A percentile compares a stretch with the other conserved stretches of the same genome.
phyloP scores from a whole-genome alignment of 805 yeast genomes.

The Candida mattraensis region DNA sequence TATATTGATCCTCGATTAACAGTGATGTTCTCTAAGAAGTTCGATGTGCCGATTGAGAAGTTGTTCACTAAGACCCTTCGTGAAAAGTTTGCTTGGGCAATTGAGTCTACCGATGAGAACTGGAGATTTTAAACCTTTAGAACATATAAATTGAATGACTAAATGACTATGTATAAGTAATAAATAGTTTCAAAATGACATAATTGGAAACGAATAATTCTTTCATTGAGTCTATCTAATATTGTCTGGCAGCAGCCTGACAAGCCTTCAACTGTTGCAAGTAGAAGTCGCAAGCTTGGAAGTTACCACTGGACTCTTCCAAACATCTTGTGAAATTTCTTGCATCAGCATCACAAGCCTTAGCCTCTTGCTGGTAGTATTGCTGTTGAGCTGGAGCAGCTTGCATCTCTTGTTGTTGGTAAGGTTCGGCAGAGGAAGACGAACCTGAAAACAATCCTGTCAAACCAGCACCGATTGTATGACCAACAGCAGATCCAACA shows the following conservation, averaged over 20 bases:
- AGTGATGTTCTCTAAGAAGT: conserved; percentile 84
- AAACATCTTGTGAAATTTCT: conserved; percentile 93
- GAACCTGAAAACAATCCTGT: conserved; percentile 87
- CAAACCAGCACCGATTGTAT: conserved; percentile 93
- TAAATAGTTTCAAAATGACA: neutral
- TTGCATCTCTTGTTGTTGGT: conserved; percentile 36
- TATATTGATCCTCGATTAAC: conserved; percentile 93
- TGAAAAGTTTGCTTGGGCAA: conserved; percentile 95
- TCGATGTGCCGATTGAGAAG: conserved; percentile 86
- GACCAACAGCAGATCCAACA: conserved; percentile 96
- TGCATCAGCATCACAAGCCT: conserved; percentile 88
- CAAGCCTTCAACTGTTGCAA: conserved; percentile 97
- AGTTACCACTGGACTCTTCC: conserved; percentile 90
- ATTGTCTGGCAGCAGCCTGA: conserved; percentile 87
- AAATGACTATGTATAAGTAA: conserved; percentile 16
- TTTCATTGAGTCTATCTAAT: conserved; percentile 43
- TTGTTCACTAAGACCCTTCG: conserved; percentile 86
- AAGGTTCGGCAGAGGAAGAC: conserved; percentile 42
- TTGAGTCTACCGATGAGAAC: conserved; percentile 81
- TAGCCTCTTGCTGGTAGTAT: conserved; percentile 45
- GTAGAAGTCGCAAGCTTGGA: conserved; percentile 96
- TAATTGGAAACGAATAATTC: neutral
- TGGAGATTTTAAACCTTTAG: conserved; percentile 66
- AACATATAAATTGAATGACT: neutral
- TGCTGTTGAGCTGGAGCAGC: conserved; percentile 20